Evolutionary conservation across 345 rosid species (phyloP).

Genomic region (Citrus medica): DNA sequence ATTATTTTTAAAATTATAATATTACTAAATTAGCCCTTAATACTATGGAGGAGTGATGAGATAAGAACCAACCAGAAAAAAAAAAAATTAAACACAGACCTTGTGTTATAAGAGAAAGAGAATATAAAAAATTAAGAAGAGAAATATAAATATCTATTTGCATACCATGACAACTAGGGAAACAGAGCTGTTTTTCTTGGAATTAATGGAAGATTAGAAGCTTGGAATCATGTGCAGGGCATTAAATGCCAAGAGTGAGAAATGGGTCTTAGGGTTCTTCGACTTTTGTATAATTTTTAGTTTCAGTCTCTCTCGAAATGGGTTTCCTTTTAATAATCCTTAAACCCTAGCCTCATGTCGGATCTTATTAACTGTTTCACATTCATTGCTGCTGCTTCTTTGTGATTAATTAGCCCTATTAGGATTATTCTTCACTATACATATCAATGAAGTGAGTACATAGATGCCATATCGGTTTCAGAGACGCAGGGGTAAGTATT

Average conservation of each 20-base stretch:
- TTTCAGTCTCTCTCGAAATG: conserved; percentile 32
- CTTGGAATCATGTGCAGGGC: conserved; percentile 64
- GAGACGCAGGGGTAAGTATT: no score
- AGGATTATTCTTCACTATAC: not conserved
- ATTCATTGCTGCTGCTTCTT: conserved; percentile 13
- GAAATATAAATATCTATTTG: not conserved
- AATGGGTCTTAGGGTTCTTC: conserved; percentile 39
- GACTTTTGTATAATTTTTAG: conserved; percentile 26
- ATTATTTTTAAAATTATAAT: no score
- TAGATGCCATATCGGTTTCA: not conserved
- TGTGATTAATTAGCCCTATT: not conserved
- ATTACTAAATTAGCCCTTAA: no score
- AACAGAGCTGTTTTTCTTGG: conserved; percentile 32
- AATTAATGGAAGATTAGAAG: conserved; percentile 40
- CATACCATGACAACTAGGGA: conserved; percentile 36
- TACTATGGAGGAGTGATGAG: not conserved
- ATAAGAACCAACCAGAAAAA: not conserved
- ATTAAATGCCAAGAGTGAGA: conserved; percentile 53
- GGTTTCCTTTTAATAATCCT: conserved; percentile 31
- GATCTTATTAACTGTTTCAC: conserved; percentile 39
- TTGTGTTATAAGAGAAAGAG: conserved; percentile 18
- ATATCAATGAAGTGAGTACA: not conserved
- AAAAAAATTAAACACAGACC: not conserved
- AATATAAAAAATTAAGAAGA: not conserved
- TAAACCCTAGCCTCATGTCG: conserved; percentile 45